Evolutionary conservation across 257 asterid species (phyloP).

Genomic region (Gentiana macrophylla): DNA sequence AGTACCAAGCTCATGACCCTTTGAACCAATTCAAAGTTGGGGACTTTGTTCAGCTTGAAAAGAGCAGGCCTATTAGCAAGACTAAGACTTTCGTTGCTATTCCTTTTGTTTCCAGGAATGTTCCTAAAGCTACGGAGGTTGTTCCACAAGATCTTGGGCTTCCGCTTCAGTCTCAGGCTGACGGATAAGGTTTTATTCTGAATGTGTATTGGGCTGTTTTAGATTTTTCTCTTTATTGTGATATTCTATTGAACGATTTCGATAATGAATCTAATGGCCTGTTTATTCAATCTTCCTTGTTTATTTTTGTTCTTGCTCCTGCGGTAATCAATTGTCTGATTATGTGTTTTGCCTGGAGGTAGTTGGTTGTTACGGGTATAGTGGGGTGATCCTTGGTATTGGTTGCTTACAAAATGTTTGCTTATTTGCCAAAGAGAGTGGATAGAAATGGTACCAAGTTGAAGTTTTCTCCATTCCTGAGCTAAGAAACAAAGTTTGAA

Average conservation of each 20-base stretch:
- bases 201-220: not conserved
- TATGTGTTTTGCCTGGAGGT: not conserved
- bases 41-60: slow-evolving; percentile 68
- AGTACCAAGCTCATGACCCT: slow-evolving; percentile 92
- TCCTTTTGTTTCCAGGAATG: slow-evolving; percentile 31
- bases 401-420: too few species aligned
- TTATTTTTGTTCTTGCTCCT: not conserved
- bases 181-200: slow-evolving; percentile 6
- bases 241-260: not conserved
- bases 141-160: slow-evolving; percentile 21
- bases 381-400: too few species aligned
- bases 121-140: slow-evolving; percentile 18
- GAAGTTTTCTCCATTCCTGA: too few species aligned
- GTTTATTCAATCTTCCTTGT: not conserved
- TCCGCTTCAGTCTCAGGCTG: slow-evolving; percentile 16
- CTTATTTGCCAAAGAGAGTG: too few species aligned
- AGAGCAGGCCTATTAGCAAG: slow-evolving; percentile 79
- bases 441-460: too few species aligned
- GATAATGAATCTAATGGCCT: not conserved
- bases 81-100: slow-evolving; percentile 61
- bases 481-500: too few species aligned
- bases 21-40: slow-evolving; percentile 76
- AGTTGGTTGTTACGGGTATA: too few species aligned
- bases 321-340: not conserved
- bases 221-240: not conserved